A percentile compares a stretch with the other conserved stretches of the same genome.
phyloP scores from a whole-genome alignment of 2,329 filamentous ascomycete genomes.

The Zymoseptoria crescenta region DNA sequence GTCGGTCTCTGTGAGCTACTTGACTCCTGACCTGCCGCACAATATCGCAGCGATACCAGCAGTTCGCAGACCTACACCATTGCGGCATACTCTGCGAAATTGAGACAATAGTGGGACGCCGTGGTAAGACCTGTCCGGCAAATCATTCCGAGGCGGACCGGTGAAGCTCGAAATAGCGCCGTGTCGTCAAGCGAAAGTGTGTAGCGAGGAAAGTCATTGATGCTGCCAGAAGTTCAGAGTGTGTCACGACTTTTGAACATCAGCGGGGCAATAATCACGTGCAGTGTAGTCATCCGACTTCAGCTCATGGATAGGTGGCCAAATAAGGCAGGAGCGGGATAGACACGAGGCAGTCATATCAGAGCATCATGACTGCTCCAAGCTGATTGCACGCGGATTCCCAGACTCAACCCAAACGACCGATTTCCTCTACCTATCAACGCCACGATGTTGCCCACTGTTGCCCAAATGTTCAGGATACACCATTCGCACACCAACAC shows the following conservation, averaged over 20 bases:
- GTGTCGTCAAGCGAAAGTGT: neutral
- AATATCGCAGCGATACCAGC: neutral
- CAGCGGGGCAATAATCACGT: neutral
- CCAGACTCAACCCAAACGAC: neutral
- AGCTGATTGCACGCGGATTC: neutral
- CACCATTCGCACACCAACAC: slow-evolving; percentile 46
- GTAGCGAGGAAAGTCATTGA: neutral
- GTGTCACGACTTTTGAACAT: neutral
- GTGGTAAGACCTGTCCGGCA: neutral
- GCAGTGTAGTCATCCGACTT: neutral
- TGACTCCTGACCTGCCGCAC: no score
- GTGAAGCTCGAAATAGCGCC: neutral
- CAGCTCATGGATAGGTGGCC: neutral
- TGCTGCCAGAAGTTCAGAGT: neutral
- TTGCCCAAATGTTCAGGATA: slow-evolving; percentile 41
- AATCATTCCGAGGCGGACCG: neutral
- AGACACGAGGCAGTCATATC: neutral
- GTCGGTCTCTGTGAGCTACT: neutral
- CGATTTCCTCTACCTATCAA: neutral
- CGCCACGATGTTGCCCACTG: slow-evolving; percentile 45
- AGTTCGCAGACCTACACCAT: neutral
- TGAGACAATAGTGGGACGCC: neutral
- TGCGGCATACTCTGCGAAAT: neutral
- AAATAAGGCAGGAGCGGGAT: neutral
- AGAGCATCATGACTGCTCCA: neutral